Percentiles rank a stretch among this genome's conserved stretches.
These are phyloP conservation scores for Mucor racemosus DNA, from an alignment of 371 early-diverging fungal species.

Conservation along the genomic window DNA sequence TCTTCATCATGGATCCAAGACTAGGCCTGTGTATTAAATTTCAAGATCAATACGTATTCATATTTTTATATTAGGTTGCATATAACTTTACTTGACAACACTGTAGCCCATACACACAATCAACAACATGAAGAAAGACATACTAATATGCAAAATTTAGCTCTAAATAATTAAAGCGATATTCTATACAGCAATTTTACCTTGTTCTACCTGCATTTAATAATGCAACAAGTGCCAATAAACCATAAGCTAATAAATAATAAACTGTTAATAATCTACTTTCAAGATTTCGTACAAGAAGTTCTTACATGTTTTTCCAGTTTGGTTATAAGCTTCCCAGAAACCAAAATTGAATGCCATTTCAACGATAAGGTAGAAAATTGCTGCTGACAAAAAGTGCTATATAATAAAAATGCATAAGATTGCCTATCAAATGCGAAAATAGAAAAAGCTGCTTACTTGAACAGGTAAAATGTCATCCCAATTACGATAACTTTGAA, in stretches of 20 bases:
- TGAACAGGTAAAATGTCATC: constrained; percentile 87
- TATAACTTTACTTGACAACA: constrained; percentile 75
- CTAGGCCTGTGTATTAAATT: constrained; percentile 66
- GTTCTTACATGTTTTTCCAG: constrained; percentile 62
- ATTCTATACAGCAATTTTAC: constrained; percentile 21
- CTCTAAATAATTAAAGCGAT: background rate
- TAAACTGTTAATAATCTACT: background rate
- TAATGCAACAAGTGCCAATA: constrained; percentile 71
- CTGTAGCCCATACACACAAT: constrained; percentile 96
- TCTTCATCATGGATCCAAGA: constrained; percentile 88
- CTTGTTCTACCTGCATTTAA: constrained; percentile 90
- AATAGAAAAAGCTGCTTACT: constrained; percentile 23
- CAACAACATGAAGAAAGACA: constrained; percentile 94
- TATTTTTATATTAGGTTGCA: background rate
- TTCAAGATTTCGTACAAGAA: background rate
- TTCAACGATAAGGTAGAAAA: constrained; percentile 85
- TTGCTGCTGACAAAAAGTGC: constrained; percentile 84
- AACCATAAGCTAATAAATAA: constrained; percentile 48
- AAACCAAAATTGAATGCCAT: constrained; percentile 91
- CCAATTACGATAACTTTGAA: constrained; percentile 80
- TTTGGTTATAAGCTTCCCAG: constrained; percentile 78
- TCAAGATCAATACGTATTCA: too few species aligned
- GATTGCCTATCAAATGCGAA: background rate
- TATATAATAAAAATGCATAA: constrained; percentile 21
- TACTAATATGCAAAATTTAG: constrained; percentile 32